A percentile compares a stretch with the other conserved stretches of the same genome.
Conservation (phyloP, 805 yeast species). For the Nakazawaea pomicola region DNA sequence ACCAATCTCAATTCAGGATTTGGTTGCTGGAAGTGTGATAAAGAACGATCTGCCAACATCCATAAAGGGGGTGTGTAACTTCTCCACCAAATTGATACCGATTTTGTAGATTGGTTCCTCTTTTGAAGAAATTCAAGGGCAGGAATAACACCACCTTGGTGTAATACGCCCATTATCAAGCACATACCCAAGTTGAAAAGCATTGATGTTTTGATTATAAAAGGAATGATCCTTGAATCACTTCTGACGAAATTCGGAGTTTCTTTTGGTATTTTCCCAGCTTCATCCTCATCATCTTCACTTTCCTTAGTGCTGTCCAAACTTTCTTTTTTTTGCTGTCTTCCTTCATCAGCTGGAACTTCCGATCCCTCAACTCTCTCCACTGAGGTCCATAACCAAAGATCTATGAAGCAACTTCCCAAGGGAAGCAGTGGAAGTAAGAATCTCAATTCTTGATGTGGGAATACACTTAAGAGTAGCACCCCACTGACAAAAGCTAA, state of each 20-base stretch:
- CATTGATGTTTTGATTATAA: conserved; percentile 45
- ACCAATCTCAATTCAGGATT: conserved; percentile 9
- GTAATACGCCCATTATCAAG: conserved; percentile 70
- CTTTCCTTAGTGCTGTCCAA: not conserved
- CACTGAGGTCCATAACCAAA: conserved; percentile 23
- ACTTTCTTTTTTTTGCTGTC: not conserved
- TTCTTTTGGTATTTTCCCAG: conserved; percentile 1
- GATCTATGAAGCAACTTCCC: conserved; percentile 50
- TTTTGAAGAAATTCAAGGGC: conserved; percentile 41
- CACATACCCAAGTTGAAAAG: conserved; percentile 58
- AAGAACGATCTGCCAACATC: conserved; percentile 33
- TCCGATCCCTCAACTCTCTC: conserved; percentile 9
- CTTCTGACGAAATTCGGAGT: conserved; percentile 1
- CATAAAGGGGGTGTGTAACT: conserved; percentile 93
- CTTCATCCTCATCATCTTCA: conserved; percentile 4
- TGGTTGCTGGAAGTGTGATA: not conserved
- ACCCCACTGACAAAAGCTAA: conserved; percentile 61
- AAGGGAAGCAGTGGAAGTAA: conserved; percentile 76
- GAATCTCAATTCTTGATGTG: conserved; percentile 94
- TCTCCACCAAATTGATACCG: conserved; percentile 79
- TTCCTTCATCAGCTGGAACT: not conserved
- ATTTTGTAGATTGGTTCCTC: conserved; percentile 14
- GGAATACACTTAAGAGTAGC: conserved; percentile 57
- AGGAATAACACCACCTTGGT: conserved; percentile 87
- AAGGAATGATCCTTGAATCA: conserved; percentile 18